Evolutionary conservation across 495 filamentous ascomycete genomes (phyloP).

Genomic region (Chaetomium cochliodes): DNA sequence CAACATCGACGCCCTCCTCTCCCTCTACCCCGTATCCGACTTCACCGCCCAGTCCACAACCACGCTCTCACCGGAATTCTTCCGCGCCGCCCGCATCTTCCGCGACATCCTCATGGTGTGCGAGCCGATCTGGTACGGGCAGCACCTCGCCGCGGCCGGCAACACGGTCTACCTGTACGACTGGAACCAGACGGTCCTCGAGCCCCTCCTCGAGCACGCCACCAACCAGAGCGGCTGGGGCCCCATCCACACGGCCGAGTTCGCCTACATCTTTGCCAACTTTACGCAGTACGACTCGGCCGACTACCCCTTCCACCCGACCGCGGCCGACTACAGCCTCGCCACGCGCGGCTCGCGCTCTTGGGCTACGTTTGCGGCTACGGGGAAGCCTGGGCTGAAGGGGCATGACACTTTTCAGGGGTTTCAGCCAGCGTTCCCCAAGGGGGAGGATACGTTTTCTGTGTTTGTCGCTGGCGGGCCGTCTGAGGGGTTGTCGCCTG

Average conservation of each 20-base stretch:
- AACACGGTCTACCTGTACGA: constrained; percentile 8
- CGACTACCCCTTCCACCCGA: not conserved
- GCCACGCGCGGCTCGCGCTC: not conserved
- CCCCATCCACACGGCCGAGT: constrained; percentile 1
- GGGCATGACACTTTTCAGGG: not conserved
- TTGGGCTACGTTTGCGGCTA: constrained; percentile 1
- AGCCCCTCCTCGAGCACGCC: constrained; percentile 1
- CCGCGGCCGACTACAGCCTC: not conserved
- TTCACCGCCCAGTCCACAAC: not conserved
- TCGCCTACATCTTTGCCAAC: constrained; percentile 7
- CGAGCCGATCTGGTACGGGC: not conserved
- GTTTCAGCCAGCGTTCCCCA: not conserved
- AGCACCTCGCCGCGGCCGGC: not conserved
- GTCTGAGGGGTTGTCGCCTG: constrained; percentile 4
- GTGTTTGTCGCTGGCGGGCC: constrained; percentile 3
- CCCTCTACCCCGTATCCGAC: not conserved
- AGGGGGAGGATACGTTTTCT: not conserved
- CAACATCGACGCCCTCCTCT: constrained; percentile 1
- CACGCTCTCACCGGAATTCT: not conserved
- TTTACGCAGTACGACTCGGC: not conserved
- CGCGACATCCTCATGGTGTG: constrained; percentile 6
- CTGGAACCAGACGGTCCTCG: constrained; percentile 8
- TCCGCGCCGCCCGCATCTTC: constrained; percentile 7
- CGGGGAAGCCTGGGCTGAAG: not conserved
- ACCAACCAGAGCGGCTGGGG: not conserved